These are phyloP conservation scores for Hyaloscypha bicolor DNA, from an alignment of 495 filamentous ascomycete species.

Conservation along the genomic window DNA sequence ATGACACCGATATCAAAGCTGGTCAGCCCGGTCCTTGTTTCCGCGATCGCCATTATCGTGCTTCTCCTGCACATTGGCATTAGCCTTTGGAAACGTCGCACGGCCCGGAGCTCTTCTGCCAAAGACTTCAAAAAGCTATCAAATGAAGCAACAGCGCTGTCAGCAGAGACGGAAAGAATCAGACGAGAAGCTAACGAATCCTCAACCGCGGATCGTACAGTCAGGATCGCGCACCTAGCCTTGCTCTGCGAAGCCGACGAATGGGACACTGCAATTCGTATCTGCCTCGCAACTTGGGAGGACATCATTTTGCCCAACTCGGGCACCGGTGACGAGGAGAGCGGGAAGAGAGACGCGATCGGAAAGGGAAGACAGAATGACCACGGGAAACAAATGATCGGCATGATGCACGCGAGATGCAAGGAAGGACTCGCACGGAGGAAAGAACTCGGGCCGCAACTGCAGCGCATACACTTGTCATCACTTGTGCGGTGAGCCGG, in stretches of 20 bases:
- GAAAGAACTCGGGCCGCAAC: constrained; percentile 16
- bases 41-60: neutral
- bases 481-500: constrained; percentile 3
- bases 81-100: neutral
- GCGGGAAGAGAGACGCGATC: constrained; percentile 6
- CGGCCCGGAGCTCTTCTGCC: constrained; percentile 10
- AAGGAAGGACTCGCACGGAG: constrained; percentile 15
- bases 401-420: constrained; percentile 12
- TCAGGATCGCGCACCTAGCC: constrained; percentile 5
- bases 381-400: constrained; percentile 18
- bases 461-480: constrained; percentile 16
- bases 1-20: neutral
- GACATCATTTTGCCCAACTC: constrained; percentile 10
- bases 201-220: neutral
- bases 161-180: constrained; percentile 13
- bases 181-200: neutral
- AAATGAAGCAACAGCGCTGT: constrained; percentile 15
- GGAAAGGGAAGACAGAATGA: neutral
- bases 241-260: constrained; percentile 8
- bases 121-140: constrained; percentile 15
- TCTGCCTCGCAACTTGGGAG: constrained; percentile 18
- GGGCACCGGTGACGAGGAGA: neutral
- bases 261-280: constrained; percentile 20
- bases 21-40: neutral
- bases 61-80: neutral